phyloP scores from a whole-genome alignment of 1,284 basidiomycete genomes.

The Rhodotorula mucilaginosa region DNA sequence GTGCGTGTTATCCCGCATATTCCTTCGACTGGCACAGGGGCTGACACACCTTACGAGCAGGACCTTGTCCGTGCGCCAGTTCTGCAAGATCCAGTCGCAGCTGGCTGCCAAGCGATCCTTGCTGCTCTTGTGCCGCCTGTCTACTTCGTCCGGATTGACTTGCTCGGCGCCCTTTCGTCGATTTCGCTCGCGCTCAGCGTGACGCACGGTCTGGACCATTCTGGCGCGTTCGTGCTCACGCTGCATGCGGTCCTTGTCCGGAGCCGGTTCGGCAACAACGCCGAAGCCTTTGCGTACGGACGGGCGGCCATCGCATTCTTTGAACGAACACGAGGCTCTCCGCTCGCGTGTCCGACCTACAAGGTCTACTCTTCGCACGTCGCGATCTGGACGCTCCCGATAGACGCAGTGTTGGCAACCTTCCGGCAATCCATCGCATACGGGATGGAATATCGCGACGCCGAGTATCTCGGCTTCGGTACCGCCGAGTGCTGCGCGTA shows the following conservation, averaged over 20 bases:
- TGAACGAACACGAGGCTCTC: constrained; percentile 25
- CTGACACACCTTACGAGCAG: background rate
- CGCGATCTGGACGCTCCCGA: constrained; percentile 22
- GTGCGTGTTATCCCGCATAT: background rate
- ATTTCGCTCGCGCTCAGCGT: constrained; percentile 14
- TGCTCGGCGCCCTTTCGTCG: constrained; percentile 33
- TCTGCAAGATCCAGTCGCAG: constrained; percentile 14
- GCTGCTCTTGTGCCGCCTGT: constrained; percentile 36
- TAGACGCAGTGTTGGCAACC: constrained; percentile 18
- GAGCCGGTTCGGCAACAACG: constrained; percentile 7
- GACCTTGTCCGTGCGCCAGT: background rate
- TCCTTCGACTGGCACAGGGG: background rate
- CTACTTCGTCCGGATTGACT: constrained; percentile 39
- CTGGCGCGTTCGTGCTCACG: constrained; percentile 35
- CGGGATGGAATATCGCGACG: constrained; percentile 35
- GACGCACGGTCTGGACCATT: constrained; percentile 30
- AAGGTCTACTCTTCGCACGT: constrained; percentile 36
- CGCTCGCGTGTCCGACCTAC: constrained; percentile 38
- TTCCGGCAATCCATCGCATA: constrained; percentile 22
- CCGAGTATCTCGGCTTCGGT: constrained; percentile 36
- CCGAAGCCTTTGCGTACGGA: constrained; percentile 26
- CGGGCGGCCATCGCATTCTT: constrained; percentile 29
- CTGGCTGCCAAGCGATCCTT: constrained; percentile 27
- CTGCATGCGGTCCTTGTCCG: constrained; percentile 33
- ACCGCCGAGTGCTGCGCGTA: constrained; percentile 27